Evolutionary conservation across 371 early-diverging fungal species (phyloP), one percentile per base, ranked within the genome.

Genomic region (Syncephalis fuscata): DNA sequence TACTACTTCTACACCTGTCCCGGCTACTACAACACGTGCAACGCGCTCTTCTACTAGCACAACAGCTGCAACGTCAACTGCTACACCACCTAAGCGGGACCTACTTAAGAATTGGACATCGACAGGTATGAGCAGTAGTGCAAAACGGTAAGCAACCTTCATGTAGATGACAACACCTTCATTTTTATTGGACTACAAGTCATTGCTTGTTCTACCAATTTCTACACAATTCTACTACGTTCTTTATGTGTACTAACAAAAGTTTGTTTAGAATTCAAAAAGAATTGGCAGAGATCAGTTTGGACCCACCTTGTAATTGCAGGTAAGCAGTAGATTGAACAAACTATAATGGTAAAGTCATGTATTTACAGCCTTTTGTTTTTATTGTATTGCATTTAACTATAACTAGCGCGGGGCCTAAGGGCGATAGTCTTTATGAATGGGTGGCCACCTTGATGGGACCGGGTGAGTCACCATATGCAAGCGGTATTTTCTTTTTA

Each of bases 391-490:
- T 10, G 3, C n/a, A 2, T 22, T 20, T 25, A 17, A 37, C 17
- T 3, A 1, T 17, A n/a, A 2, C 4, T 45, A 80, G 87, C 60
- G 96, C 96, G 42, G 89, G 92, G 17, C 96, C 96, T 2, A 93
- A 91, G 58, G 88, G 88, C 24, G 95, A 93, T 61, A 90, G 91
- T 54, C 62, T 95, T 46, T 93, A 83, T 62, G 92, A 94, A 54
- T 95, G 96, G 96, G 82, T 85, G 1, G 78, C 92, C 20, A 93
- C 95, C 8, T 88, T 95, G 52, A 74, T 76, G 51, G 96, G 99
- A 1, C 97, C 98, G 4, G 64, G 71, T 32, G 83, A 73, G 21
- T 82, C 78, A 19, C 81, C 89, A 10, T 92, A 90, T 55, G 71
- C 57, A 17, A 73, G 71, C 25, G 89, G 88, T 2, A 66, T 76